Evolutionary conservation across 2,329 filamentous ascomycete genomes (phyloP).

Genomic region (Fusarium sp.): DNA sequence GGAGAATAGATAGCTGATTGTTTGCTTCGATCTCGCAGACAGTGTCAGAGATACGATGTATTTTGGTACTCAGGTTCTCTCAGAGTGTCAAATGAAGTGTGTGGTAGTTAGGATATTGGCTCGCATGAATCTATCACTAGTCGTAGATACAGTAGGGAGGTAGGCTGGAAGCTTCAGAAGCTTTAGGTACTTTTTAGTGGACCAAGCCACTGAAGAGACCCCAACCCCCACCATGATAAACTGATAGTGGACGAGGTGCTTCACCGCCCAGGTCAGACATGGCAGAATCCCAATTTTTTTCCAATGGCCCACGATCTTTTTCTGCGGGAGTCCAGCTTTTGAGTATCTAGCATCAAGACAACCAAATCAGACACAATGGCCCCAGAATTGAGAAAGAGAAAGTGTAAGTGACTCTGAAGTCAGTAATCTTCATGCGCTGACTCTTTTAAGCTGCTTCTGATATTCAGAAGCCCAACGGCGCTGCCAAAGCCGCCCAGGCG

Average conservation of each 20-base stretch:
- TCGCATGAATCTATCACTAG: slow-evolving; percentile 1
- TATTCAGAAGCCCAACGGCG: slow-evolving; percentile 50
- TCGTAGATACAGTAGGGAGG: too few relatives aligned
- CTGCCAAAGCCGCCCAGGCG: slow-evolving; percentile 53
- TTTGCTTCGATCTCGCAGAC: rapidly evolving
- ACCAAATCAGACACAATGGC: slow-evolving; percentile 57
- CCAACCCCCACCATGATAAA: slow-evolving; percentile 44
- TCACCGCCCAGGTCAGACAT: slow-evolving; percentile 51
- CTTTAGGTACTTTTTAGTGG: slow-evolving; percentile 40
- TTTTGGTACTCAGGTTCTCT: too few relatives aligned
- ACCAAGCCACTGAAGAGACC: slow-evolving; percentile 29
- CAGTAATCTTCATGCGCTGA: slow-evolving; percentile 34
- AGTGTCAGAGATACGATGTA: background rate
- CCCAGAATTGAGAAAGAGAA: slow-evolving; percentile 59
- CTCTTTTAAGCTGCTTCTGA: slow-evolving; percentile 45
- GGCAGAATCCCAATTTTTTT: slow-evolving; percentile 58
- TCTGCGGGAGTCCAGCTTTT: slow-evolving; percentile 43
- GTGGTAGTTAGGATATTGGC: background rate
- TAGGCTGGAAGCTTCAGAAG: slow-evolving; percentile 35
- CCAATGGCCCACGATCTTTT: slow-evolving; percentile 41
- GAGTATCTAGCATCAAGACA: slow-evolving; percentile 30
- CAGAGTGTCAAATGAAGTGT: background rate
- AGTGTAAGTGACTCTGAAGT: slow-evolving; percentile 44
- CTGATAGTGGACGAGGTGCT: slow-evolving; percentile 37
- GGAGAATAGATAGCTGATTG: background rate